Base-by-base conservation (phyloP, 2,329 filamentous ascomycete genomes). In the Nemania abortiva region DNA sequence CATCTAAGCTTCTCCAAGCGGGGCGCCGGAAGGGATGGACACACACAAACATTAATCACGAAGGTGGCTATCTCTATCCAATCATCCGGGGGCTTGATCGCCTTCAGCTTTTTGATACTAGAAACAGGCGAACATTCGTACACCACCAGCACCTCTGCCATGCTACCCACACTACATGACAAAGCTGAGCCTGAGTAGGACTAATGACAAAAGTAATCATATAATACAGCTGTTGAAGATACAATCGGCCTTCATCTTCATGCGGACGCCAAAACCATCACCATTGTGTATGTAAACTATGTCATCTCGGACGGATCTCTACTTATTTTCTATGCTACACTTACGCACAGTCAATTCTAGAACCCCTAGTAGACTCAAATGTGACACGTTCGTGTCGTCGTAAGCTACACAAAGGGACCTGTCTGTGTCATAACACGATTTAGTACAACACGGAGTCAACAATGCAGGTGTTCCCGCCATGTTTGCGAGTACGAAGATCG, bases 11-110 rank as follows among this genome's bases (percentile, higher is more conserved):
- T 47, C 50, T 39, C 56, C 24, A 45, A 29, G 64, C 52, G 52
- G 64, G 64, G 57, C 42, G 20, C 24, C 9, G 1, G 29, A 57
- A 50, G 52, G 31, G 53, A 57, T 57, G 50, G 10, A 13, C 27
- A n/a, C 15, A 39, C 39, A 64, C 39, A 42, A n/a, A n/a, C 57
- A 57, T 57, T 39, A 50, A 63, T 57, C 61, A 64, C 58, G 53
- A 53, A 42, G 24, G 31, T 45, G 24, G 45, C 11, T 27, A 37
- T 20, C 37, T 37, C 50, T 49, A 42, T 49, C 59, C 59, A 63
- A 67, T 67, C 59, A 67, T 54, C 15, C 39, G 22, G 11, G 18
- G 18, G 22, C 27, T 49, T 20, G 39, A 7, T 27, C 56, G 5
- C 50, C 1, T 31, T 47, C 24, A 29, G 34, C 37, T 55, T 18